Conservation (phyloP, 495 filamentous ascomycete species). For the Amniculicola lignicola region DNA sequence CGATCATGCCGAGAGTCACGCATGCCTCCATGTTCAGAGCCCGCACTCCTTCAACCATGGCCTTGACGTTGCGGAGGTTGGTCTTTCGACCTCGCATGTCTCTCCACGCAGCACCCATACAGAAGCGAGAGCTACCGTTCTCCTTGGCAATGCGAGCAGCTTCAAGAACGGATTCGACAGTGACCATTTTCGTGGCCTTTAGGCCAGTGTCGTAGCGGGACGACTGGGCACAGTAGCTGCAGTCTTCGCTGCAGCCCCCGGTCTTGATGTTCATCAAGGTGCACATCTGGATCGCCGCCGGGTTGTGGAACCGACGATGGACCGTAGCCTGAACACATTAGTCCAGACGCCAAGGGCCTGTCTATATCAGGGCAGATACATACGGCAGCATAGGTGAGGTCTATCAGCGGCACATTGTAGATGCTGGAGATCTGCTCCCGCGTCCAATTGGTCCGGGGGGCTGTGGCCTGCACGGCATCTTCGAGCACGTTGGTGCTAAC, state of each 20-base stretch:
- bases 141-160: constrained; percentile 71
- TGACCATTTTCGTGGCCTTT: constrained; percentile 70
- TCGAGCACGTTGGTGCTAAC: constrained; percentile 25
- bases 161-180: constrained; percentile 71
- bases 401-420: constrained; percentile 73
- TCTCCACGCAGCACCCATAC: constrained; percentile 88
- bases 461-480: constrained; percentile 55
- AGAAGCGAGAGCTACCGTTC: constrained; percentile 82
- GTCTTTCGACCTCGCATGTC: constrained; percentile 87
- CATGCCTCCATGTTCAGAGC: constrained; percentile 82
- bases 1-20: constrained; percentile 87
- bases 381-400: constrained; percentile 71
- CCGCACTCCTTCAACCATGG: constrained; percentile 74
- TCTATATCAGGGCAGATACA: constrained; percentile 30
- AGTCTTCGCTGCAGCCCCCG: constrained; percentile 86
- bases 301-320: constrained; percentile 78
- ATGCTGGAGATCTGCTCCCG: constrained; percentile 71
- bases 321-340: constrained; percentile 58
- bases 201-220: constrained; percentile 75
- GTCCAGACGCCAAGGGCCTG: background rate
- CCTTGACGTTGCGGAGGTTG: constrained; percentile 70
- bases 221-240: constrained; percentile 84
- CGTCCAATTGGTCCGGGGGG: constrained; percentile 69
- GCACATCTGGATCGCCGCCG: constrained; percentile 77
- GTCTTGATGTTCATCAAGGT: constrained; percentile 94